Conservation (phyloP, 2,329 filamentous ascomycete genomes). For the Mycocentrospora acerina region DNA sequence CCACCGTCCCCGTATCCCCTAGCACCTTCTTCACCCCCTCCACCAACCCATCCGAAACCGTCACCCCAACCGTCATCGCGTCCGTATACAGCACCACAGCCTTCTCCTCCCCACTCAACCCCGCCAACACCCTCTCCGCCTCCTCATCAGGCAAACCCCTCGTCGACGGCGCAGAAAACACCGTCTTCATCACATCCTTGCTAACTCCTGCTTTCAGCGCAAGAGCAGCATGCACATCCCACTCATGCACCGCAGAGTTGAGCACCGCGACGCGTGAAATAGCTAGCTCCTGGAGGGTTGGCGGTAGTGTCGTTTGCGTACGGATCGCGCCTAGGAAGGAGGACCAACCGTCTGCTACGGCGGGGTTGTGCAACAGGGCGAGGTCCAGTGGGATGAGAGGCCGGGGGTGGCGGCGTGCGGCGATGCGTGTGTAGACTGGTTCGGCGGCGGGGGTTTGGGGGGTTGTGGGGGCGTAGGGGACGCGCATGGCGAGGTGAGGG, state of each 20-base stretch:
- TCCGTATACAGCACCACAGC: conserved; percentile 74
- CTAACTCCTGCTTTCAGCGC: conserved; percentile 63
- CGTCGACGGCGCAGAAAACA: conserved; percentile 27
- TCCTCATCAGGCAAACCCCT: conserved; percentile 14
- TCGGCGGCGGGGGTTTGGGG: conserved; percentile 49
- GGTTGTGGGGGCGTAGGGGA: conserved; percentile 56
- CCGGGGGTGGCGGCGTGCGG: conserved; percentile 54
- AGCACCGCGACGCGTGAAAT: conserved; percentile 81
- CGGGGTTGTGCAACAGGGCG: conserved; percentile 57
- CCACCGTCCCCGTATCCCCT: conserved; percentile 71
- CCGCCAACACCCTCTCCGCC: conserved; percentile 39
- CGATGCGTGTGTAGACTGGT: conserved; percentile 54
- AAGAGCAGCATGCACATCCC: conserved; percentile 72
- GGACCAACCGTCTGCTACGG: conserved; percentile 61
- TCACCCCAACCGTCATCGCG: conserved; percentile 77
- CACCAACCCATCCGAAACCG: conserved; percentile 69
- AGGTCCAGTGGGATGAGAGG: conserved; percentile 59
- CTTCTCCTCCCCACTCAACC: conserved; percentile 53
- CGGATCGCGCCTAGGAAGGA: conserved; percentile 60
- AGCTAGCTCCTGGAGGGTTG: conserved; percentile 68
- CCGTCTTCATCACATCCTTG: conserved; percentile 57
- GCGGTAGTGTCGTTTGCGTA: conserved; percentile 53
- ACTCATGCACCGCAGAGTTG: conserved; percentile 85
- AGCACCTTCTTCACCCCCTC: conserved; percentile 62
- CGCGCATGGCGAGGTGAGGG: conserved; percentile 51